Evolutionary conservation across 176 grass and related monocot species (phyloP).

Genomic region (Triticum urartu): DNA sequence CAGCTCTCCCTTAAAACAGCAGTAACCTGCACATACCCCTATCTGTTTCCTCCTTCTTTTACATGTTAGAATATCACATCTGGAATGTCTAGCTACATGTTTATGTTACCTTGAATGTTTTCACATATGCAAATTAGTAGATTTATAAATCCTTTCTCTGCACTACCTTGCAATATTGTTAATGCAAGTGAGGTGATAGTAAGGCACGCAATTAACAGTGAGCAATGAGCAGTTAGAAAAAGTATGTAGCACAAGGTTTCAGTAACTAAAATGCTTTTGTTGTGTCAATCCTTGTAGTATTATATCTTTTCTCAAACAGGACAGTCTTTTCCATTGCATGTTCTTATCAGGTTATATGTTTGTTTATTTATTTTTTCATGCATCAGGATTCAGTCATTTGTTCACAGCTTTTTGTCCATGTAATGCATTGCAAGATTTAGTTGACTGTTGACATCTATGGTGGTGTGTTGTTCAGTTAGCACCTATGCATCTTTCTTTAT

Average conservation of each 20-base stretch:
- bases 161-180: not conserved
- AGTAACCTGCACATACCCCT: not conserved
- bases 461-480: not conserved
- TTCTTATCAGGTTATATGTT: not conserved
- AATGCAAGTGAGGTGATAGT: not conserved
- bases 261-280: not conserved
- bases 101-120: constrained; percentile 13
- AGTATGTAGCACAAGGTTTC: not conserved
- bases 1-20: not conserved
- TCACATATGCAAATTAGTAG: not conserved
- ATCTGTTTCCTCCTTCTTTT: not conserved
- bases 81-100: not conserved
- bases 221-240: not conserved
- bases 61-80: not conserved
- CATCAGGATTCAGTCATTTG: not conserved
- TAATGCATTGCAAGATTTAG: not conserved
- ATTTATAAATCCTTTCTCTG: not conserved
- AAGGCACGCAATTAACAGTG: not conserved
- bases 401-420: not conserved
- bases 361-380: too few relatives aligned
- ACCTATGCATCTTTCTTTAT: not conserved
- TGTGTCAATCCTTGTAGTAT: not conserved
- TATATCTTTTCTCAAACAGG: not conserved
- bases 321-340: not conserved
- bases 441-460: not conserved